phyloP scores from a whole-genome alignment of 305 asterid species.

The Plantago coronopus region DNA sequence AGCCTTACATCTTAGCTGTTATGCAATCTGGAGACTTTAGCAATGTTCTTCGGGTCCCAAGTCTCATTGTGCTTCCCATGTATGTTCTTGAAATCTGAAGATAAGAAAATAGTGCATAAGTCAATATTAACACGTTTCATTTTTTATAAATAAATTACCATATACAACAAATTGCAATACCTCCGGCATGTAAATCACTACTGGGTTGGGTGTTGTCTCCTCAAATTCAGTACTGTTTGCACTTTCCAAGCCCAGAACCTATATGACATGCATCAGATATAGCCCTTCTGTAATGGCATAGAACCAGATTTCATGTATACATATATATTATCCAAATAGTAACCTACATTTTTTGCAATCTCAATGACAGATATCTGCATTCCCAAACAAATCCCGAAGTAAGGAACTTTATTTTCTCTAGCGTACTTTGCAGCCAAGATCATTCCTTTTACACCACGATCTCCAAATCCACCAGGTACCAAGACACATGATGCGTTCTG shows the following conservation, averaged over 20 bases:
- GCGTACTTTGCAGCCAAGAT: constrained; percentile 96
- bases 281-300: constrained; percentile 10
- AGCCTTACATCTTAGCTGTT: constrained; percentile 77
- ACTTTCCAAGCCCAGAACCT: constrained; percentile 64
- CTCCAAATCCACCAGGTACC: constrained; percentile 99
- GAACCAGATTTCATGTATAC: constrained; percentile 4
- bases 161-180: constrained; percentile 28
- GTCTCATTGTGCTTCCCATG: constrained; percentile 99
- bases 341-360: constrained; percentile 80
- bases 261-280: constrained; percentile 11
- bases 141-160: background rate
- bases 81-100: constrained; percentile 84
- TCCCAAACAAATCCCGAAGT: constrained; percentile 95
- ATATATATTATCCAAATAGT: constrained; percentile 3
- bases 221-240: constrained; percentile 92
- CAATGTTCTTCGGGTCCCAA: constrained; percentile 85
- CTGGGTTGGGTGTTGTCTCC: constrained; percentile 56
- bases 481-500: constrained; percentile 87
- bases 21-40: constrained; percentile 74
- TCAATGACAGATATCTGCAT: constrained; percentile 95
- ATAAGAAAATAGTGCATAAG: constrained; percentile 12
- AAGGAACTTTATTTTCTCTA: constrained; percentile 75
- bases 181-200: constrained; percentile 98
- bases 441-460: constrained; percentile 96
- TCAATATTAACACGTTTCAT: constrained; percentile 16